phyloP scores from a whole-genome alignment of 345 rosid genomes.

The Salix udensis region DNA sequence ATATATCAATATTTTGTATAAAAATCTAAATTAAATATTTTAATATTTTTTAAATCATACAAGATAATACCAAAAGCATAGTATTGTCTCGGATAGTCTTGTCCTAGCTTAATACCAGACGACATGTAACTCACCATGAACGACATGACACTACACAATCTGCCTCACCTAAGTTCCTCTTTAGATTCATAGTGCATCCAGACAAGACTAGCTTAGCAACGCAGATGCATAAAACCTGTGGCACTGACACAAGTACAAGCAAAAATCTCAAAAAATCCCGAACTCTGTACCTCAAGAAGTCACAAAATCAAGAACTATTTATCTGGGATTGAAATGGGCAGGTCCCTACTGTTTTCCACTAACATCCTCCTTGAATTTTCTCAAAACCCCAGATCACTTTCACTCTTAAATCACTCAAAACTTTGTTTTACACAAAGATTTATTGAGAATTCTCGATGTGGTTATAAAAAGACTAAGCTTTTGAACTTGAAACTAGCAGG shows the following conservation, averaged over 20 bases:
- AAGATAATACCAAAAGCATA: too few species aligned
- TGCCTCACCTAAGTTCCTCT: too few species aligned
- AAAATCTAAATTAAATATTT: too few species aligned
- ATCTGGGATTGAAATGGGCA: conserved; percentile 36
- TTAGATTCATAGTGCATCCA: neutral
- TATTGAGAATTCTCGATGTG: conserved; percentile 17
- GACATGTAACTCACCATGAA: neutral
- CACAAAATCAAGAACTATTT: neutral
- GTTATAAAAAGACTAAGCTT: conserved; percentile 19
- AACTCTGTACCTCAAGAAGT: neutral
- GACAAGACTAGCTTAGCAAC: neutral
- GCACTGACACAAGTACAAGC: neutral
- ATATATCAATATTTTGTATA: too few species aligned
- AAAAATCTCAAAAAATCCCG: neutral
- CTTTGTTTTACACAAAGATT: conserved; percentile 20
- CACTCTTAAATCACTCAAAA: conserved; percentile 17
- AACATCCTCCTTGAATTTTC: conserved; percentile 38
- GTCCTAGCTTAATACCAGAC: neutral
- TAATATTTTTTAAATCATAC: too few species aligned
- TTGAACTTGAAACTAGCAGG: conserved; percentile 11
- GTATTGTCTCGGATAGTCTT: too few species aligned
- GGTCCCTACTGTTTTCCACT: conserved; percentile 46
- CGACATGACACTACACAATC: neutral
- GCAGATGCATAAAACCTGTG: neutral
- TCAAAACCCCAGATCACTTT: conserved; percentile 32